phyloP scores from a whole-genome alignment of 2,329 filamentous ascomycete species.

The Monosporascus sp. region DNA sequence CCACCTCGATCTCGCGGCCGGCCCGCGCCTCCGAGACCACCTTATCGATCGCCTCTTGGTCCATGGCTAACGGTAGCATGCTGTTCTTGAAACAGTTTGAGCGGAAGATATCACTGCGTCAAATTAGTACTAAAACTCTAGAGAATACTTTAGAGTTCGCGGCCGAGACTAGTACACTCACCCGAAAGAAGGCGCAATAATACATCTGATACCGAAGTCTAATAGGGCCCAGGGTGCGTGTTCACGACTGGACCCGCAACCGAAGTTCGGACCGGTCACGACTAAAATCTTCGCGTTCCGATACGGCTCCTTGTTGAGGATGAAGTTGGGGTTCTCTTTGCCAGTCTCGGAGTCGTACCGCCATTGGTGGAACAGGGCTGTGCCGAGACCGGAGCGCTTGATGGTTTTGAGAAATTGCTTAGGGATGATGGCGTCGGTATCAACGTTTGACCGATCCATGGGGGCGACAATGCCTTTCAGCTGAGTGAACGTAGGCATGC shows the following conservation, averaged over 20 bases:
- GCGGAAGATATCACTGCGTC: conserved; percentile 76
- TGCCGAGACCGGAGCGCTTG: conserved; percentile 90
- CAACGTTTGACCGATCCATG: conserved; percentile 82
- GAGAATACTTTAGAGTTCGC: too few species aligned
- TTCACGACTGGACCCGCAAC: conserved; percentile 86
- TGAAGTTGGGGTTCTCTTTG: conserved; percentile 70
- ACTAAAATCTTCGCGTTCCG: conserved; percentile 82
- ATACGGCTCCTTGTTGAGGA: conserved; percentile 89
- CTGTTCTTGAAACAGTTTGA: conserved; percentile 99
- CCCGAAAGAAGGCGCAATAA: conserved; percentile 76
- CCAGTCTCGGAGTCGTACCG: conserved; percentile 66
- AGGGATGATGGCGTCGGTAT: conserved; percentile 98
- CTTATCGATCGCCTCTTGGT: conserved; percentile 58
- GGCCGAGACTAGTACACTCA: neutral
- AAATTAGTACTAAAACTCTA: neutral
- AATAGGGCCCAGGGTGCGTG: conserved; percentile 96
- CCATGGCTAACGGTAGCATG: conserved; percentile 84
- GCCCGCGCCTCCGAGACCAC: conserved; percentile 74
- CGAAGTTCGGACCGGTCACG: conserved; percentile 88
- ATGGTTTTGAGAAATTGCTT: conserved; percentile 99
- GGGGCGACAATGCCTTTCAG: conserved; percentile 85
- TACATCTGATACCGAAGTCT: conserved; percentile 91
- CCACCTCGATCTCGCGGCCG: conserved; percentile 80
- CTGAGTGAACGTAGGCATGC: conserved; percentile 77
- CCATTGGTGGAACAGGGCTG: conserved; percentile 79